These are phyloP conservation scores for Thermochaetoides thermophila DNA, from an alignment of 495 filamentous ascomycete genomes.

Conservation along the genomic window DNA sequence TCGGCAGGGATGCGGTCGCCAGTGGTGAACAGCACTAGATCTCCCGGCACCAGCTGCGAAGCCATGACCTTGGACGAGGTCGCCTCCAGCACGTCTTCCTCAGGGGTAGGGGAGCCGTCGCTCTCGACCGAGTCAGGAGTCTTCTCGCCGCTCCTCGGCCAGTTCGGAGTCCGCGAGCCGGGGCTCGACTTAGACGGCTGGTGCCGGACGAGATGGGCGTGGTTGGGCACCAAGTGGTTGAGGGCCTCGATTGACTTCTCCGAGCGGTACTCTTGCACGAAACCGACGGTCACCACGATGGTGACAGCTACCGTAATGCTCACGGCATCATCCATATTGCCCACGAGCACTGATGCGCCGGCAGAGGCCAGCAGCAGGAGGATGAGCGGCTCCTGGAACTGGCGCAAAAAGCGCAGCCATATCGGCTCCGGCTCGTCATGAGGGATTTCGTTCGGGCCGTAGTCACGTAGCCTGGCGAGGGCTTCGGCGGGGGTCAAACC, in stretches of 20 bases:
- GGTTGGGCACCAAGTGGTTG: conserved; percentile 83
- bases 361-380: conserved; percentile 86
- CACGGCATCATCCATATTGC: conserved; percentile 89
- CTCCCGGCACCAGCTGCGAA: conserved; percentile 73
- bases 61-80: conserved; percentile 74
- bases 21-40: conserved; percentile 83
- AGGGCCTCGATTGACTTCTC: conserved; percentile 95
- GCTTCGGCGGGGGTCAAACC: conserved; percentile 74
- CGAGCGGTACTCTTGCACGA: conserved; percentile 93
- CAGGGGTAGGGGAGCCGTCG: conserved; percentile 24
- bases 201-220: conserved; percentile 76
- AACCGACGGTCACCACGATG: conserved; percentile 92
- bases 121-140: conserved; percentile 12
- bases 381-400: conserved; percentile 87
- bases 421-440: conserved; percentile 86
- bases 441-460: conserved; percentile 90
- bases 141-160: conserved; percentile 27
- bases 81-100: conserved; percentile 46
- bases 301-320: conserved; percentile 91
- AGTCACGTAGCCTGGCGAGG: conserved; percentile 54
- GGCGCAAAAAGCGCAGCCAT: conserved; percentile 88
- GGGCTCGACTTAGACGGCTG: conserved; percentile 17
- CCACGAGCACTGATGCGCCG: conserved; percentile 76
- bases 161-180: conserved; percentile 23
- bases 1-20: conserved; percentile 95